phyloP scores from a whole-genome alignment of 306 rosid genomes.

The Hippophae gyantsensis region DNA sequence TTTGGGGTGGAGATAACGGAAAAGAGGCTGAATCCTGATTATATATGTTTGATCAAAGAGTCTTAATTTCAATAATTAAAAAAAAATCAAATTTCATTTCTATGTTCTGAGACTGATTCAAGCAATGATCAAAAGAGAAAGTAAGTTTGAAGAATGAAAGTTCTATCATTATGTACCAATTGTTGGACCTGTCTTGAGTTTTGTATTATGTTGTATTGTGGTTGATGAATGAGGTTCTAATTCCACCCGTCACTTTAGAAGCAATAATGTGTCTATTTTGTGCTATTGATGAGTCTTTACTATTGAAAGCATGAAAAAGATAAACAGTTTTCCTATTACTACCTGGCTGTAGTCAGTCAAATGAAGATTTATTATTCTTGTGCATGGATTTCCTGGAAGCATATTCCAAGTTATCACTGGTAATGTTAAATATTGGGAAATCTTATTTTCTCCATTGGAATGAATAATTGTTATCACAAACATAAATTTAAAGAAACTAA shows the following conservation, averaged over 20 bases:
- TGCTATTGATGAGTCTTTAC: too few relatives aligned
- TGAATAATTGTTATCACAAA: too few relatives aligned
- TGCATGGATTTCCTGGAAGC: too few relatives aligned
- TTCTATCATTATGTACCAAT: constrained; percentile 36
- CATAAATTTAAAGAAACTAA: too few relatives aligned
- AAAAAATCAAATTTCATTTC: constrained; percentile 17
- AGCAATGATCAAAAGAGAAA: constrained; percentile 38
- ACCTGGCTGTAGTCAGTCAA: too few relatives aligned
- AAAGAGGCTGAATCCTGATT: neutral
- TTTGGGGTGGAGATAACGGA: constrained; percentile 25
- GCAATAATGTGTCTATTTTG: neutral
- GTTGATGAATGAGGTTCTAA: constrained; percentile 28
- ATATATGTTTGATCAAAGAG: neutral
- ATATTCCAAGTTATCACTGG: too few relatives aligned
- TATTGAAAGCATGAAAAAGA: too few relatives aligned
- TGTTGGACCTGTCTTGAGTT: constrained; percentile 34
- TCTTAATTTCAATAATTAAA: constrained; percentile 37
- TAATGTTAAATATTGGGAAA: too few relatives aligned
- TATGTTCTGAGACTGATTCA: constrained; percentile 20
- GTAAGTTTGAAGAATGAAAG: constrained; percentile 25
- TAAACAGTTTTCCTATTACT: too few relatives aligned
- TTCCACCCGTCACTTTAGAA: constrained; percentile 6
- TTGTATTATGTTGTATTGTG: constrained; percentile 18
- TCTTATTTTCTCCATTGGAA: too few relatives aligned
- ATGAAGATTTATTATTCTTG: too few relatives aligned